Base-by-base conservation (phyloP, 257 asterid genomes). In the Handroanthus guayacan region DNA sequence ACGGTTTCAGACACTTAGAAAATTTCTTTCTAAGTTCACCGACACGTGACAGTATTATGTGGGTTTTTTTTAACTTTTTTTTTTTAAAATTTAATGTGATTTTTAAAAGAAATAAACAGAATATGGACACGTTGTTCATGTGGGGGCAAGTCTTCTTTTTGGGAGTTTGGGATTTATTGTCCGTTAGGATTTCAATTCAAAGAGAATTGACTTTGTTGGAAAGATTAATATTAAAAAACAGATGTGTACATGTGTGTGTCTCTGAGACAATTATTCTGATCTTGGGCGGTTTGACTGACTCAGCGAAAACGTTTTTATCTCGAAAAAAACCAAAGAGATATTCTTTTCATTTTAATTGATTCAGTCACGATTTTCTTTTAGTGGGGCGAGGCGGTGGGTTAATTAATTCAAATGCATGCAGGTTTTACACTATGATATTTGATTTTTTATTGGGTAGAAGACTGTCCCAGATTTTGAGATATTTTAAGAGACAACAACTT, bases 31-130 rank as follows among this genome's bases (percentile, higher is more conserved):
- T 72, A 9, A 47, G 69, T 45, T 54, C 85, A 82, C 89, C 91
- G 91, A 83, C 89, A 87, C 85, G 80, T 83, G 87, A 83, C 82
- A 48, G 48, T 54, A 38, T 52, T 76, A 62, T 69, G 79, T 83
- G 87, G 79, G 62, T 4, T 62, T 6, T 47, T 74, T 41, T 13
- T 48, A n/a, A 25, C 31, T 25, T 25, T 25, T 25, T 25, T 25
- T 25, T 25, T 25, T 25, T 25, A 25, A 25, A 25, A 25, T 25
- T 25, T 25, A 25, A 25, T 11, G 31, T 10, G 25, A 12, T 66
- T 39, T 56, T 74, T 47, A 37, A 41, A 34, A 31, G 41, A 67
- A 41, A 54, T 39, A 20, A 51, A 61, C 8, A 47, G 56, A 14
- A 56, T 48, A 64, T 44, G 61, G 85, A 79, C 89, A 87, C 92